These are phyloP conservation scores for Earliella scabrosa DNA, from an alignment of 1,284 basidiomycete genomes.

Conservation along the genomic window DNA sequence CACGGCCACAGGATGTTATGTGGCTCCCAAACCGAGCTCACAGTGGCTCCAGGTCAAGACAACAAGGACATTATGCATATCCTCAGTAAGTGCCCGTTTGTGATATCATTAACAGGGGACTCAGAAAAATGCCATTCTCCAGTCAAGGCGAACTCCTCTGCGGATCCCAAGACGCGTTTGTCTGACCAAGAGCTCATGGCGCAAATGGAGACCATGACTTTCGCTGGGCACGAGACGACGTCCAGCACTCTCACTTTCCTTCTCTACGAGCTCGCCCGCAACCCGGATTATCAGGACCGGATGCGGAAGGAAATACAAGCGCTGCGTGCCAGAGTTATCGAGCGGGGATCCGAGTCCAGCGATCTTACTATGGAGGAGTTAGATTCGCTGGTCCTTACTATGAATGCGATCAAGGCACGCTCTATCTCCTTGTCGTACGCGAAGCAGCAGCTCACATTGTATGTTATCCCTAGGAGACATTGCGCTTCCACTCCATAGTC, in stretches of 20 bases:
- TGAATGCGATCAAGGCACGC: slow-evolving; percentile 14
- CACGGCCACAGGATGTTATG: slow-evolving; percentile 27
- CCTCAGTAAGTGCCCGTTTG: slow-evolving; percentile 35
- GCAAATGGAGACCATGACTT: slow-evolving; percentile 50
- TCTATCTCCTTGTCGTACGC: neutral
- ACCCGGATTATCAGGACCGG: slow-evolving; percentile 32
- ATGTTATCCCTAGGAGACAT: slow-evolving; percentile 36
- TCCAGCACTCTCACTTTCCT: slow-evolving; percentile 30
- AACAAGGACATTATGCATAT: slow-evolving; percentile 44
- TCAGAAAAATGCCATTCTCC: neutral
- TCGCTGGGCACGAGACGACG: slow-evolving; percentile 34
- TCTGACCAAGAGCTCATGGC: slow-evolving; percentile 50
- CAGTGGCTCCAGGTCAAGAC: slow-evolving; percentile 10
- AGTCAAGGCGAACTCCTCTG: slow-evolving; percentile 58
- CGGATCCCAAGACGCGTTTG: slow-evolving; percentile 47
- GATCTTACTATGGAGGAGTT: slow-evolving; percentile 35
- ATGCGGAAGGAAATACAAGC: slow-evolving; percentile 33
- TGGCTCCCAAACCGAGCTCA: slow-evolving; percentile 8
- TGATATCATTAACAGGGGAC: neutral
- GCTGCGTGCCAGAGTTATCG: slow-evolving; percentile 21
- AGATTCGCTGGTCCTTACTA: slow-evolving; percentile 30
- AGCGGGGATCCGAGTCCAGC: slow-evolving; percentile 27
- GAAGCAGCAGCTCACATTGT: neutral
- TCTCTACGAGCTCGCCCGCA: slow-evolving; percentile 33
- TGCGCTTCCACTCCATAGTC: slow-evolving; percentile 43